phyloP scores from a whole-genome alignment of 768 basidiomycete genomes.

The Leccinum longicurvipes region DNA sequence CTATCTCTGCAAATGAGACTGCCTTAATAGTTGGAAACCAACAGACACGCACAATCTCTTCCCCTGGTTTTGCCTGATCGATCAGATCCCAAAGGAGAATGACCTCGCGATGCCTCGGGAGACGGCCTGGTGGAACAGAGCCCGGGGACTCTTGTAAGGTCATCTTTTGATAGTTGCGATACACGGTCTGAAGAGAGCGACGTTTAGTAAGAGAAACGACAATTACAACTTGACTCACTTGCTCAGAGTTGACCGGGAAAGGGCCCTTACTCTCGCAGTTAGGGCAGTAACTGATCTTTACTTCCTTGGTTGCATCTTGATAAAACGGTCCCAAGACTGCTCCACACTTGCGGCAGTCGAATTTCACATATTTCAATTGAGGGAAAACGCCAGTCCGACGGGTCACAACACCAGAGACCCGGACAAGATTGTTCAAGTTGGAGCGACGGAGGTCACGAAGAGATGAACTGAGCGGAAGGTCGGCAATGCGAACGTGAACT shows the following conservation, averaged over 20 bases:
- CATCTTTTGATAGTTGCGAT: constrained; percentile 99
- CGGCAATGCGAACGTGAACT: constrained; percentile 94
- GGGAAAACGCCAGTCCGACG: constrained; percentile 95
- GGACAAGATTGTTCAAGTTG: constrained; percentile 92
- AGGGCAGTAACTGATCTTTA: constrained; percentile 90
- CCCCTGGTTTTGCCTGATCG: constrained; percentile 96
- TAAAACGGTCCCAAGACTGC: constrained; percentile 96
- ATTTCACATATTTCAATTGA: constrained; percentile 99
- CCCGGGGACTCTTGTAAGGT: constrained; percentile 98
- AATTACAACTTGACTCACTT: constrained; percentile 46
- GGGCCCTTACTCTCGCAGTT: constrained; percentile 95
- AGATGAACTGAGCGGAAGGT: constrained; percentile 85
- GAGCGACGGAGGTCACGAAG: constrained; percentile 90
- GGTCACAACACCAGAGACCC: constrained; percentile 94
- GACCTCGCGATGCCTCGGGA: constrained; percentile 95
- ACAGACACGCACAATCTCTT: constrained; percentile 77
- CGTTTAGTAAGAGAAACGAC: background rate
- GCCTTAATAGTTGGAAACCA: background rate
- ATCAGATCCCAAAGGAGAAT: constrained; percentile 97
- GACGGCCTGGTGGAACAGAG: constrained; percentile 93
- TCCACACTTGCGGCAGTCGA: constrained; percentile 94
- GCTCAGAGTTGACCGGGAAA: constrained; percentile 94
- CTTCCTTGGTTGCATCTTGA: constrained; percentile 93
- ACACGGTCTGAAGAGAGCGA: constrained; percentile 70
- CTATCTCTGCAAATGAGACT: constrained; percentile 38